Evolutionary conservation across 805 yeast species (phyloP).

Genomic region (Brettanomyces custersianus): DNA sequence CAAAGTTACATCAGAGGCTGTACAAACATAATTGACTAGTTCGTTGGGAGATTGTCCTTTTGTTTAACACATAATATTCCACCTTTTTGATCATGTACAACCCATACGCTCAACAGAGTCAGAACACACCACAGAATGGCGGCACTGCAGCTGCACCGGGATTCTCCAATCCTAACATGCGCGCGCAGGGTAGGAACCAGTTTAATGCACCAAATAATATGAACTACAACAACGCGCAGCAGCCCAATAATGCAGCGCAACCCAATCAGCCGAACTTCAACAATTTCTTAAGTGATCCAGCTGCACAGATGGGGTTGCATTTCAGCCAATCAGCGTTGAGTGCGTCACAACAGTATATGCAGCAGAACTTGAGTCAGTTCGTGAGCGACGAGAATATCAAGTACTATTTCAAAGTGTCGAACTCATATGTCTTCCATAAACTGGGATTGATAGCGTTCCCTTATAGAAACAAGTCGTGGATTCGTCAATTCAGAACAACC

Average conservation of each 20-base stretch:
- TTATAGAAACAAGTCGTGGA: conserved; percentile 78
- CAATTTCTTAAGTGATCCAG: conserved; percentile 62
- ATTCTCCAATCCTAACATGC: conserved; percentile 13
- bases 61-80: too few relatives aligned
- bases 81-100: conserved; percentile 32
- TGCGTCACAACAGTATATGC: conserved; percentile 72
- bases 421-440: conserved; percentile 73
- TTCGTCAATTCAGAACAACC: conserved; percentile 36
- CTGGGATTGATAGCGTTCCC: conserved; percentile 74
- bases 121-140: conserved; percentile 10
- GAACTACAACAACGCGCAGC: conserved; percentile 16
- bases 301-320: conserved; percentile 78
- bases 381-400: conserved; percentile 52
- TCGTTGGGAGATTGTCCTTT: too few relatives aligned
- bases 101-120: conserved; percentile 33
- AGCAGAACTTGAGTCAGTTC: conserved; percentile 53
- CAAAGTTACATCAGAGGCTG: too few relatives aligned
- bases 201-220: conserved; percentile 9
- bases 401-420: conserved; percentile 87
- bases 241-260: conserved; percentile 13
- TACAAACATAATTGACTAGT: too few relatives aligned
- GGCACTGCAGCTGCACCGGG: conserved; percentile 2
- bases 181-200: conserved; percentile 11
- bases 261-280: conserved; percentile 19
- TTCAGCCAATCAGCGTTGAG: conserved; percentile 79